Percentiles rank a stretch among this genome's conserved stretches.
Conservation (phyloP, 2,329 filamentous ascomycete species). For the Cercospora sp. region DNA sequence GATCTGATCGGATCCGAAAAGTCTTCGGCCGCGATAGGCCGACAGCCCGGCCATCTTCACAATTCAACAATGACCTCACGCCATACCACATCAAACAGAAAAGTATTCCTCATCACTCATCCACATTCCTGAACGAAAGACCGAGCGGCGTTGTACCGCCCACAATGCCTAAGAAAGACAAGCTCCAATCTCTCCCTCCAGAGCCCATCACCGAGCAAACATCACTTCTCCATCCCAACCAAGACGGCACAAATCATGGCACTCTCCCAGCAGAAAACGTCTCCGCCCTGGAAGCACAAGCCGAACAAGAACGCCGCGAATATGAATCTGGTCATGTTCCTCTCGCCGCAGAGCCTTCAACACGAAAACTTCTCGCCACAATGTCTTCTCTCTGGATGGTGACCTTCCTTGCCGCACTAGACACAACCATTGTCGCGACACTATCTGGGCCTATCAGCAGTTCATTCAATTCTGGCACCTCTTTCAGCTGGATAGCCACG, state of each 20-base stretch:
- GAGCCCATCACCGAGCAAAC: slow-evolving; percentile 13
- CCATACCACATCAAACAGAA: background rate
- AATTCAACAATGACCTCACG: slow-evolving; percentile 8
- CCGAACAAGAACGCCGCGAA: slow-evolving; percentile 38
- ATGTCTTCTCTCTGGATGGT: slow-evolving; percentile 55
- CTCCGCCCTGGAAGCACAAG: slow-evolving; percentile 34
- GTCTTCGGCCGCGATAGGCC: slow-evolving; percentile 1
- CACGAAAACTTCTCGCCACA: slow-evolving; percentile 50
- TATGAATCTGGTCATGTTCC: slow-evolving; percentile 34
- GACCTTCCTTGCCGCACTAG: slow-evolving; percentile 61
- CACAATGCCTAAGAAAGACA: slow-evolving; percentile 7
- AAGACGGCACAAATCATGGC: slow-evolving; percentile 5
- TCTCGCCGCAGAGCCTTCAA: slow-evolving; percentile 48
- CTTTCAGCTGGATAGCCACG: slow-evolving; percentile 85
- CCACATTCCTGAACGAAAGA: background rate
- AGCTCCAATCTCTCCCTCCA: slow-evolving; percentile 11
- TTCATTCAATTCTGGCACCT: slow-evolving; percentile 75
- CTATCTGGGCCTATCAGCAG: slow-evolving; percentile 80
- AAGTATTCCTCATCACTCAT: background rate
- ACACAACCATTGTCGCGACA: slow-evolving; percentile 83
- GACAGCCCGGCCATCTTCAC: background rate
- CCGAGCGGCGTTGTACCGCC: background rate
- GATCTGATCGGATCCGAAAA: slow-evolving; percentile 2
- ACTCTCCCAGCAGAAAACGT: slow-evolving; percentile 11
- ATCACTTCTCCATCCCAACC: slow-evolving; percentile 11